These are phyloP conservation scores for Quercus tomentella DNA, from an alignment of 331 rosid species.

Conservation along the genomic window DNA sequence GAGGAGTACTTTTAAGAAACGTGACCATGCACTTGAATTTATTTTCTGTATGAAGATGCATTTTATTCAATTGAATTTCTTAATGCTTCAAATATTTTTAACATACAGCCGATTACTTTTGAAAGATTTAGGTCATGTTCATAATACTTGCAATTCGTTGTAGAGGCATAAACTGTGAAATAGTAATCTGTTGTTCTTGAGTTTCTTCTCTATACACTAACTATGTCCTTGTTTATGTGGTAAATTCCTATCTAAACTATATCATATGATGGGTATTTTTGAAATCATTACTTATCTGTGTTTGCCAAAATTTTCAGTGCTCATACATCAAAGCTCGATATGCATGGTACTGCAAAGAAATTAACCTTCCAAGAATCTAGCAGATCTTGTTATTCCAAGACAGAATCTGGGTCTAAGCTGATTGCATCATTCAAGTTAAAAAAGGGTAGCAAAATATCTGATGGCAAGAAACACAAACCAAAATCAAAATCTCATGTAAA, in stretches of 20 bases:
- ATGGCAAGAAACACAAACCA: slow-evolving; percentile 38
- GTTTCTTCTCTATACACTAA: neutral
- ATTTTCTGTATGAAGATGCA: too few species aligned
- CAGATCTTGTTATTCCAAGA: slow-evolving; percentile 32
- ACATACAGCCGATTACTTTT: neutral
- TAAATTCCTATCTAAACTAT: neutral
- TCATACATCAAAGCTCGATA: slow-evolving; percentile 32
- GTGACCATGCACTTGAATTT: too few species aligned
- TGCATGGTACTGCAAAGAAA: slow-evolving; percentile 54
- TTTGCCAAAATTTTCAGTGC: slow-evolving; percentile 27
- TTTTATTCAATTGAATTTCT: too few species aligned
- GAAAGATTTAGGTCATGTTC: neutral
- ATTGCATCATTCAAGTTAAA: slow-evolving; percentile 27
- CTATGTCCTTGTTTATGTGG: neutral
- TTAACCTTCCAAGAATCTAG: slow-evolving; percentile 34
- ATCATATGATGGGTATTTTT: neutral
- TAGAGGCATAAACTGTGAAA: neutral
- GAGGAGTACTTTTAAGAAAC: too few species aligned
- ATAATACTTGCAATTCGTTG: neutral
- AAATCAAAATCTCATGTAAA: slow-evolving; percentile 35
- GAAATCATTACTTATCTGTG: slow-evolving; percentile 1
- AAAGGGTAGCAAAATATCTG: slow-evolving; percentile 33
- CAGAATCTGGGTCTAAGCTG: slow-evolving; percentile 36
- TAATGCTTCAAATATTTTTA: neutral
- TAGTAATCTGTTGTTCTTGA: neutral